Conservation (phyloP, 2,329 filamentous ascomycete species). For the Diaporthe helianthi region DNA sequence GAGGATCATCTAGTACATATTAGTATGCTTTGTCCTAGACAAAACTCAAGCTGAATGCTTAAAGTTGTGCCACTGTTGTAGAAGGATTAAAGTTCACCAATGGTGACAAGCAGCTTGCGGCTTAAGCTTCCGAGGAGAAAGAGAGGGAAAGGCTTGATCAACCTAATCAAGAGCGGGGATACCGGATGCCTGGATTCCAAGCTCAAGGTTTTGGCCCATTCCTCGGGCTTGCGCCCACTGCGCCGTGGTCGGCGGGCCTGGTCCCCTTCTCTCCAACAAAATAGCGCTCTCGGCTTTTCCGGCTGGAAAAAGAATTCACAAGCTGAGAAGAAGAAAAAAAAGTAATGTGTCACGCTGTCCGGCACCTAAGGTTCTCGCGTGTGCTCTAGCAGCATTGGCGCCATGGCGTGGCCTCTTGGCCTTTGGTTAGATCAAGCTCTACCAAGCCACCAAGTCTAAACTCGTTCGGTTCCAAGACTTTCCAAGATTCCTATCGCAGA, state of each 20-base stretch:
- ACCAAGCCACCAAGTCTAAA: conserved; percentile 13
- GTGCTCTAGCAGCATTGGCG: conserved; percentile 19
- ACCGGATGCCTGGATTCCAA: neutral
- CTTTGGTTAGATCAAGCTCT: conserved; percentile 9
- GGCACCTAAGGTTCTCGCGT: conserved; percentile 21
- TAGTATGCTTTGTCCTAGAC: too few relatives aligned
- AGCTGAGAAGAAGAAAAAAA: conserved; percentile 14
- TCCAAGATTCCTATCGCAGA: conserved; percentile 24
- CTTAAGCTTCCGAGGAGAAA: neutral
- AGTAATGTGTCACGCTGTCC: conserved; percentile 21
- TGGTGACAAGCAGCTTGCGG: too few relatives aligned
- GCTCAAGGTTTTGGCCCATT: neutral
- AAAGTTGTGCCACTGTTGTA: too few relatives aligned
- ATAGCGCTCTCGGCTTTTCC: neutral
- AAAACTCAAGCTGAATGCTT: too few relatives aligned
- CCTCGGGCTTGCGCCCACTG: too few relatives aligned
- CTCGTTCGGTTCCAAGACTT: conserved; percentile 23
- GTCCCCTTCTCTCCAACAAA: neutral
- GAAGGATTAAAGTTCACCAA: too few relatives aligned
- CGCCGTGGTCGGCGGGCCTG: conserved; percentile 1
- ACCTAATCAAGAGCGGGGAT: neutral
- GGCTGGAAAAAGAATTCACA: neutral
- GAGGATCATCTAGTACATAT: neutral
- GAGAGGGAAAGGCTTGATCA: neutral
- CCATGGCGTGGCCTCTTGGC: conserved; percentile 17